Evolutionary conservation across 371 early-diverging fungal genomes (phyloP).

Genomic region (Mortierella sp.): DNA sequence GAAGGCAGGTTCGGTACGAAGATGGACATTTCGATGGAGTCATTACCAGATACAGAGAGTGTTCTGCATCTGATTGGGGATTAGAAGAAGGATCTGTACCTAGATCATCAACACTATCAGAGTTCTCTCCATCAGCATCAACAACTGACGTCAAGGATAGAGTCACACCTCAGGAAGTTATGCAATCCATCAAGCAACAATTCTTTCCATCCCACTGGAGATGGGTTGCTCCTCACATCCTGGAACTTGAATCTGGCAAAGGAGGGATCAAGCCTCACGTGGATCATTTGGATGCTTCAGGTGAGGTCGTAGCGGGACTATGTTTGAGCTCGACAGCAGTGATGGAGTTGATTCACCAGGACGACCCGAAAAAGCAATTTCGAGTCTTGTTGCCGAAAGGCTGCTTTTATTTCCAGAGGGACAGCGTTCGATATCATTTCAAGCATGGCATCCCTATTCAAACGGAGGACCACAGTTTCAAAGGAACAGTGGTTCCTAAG

Average conservation of each 20-base stretch:
- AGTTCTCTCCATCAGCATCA: neutral
- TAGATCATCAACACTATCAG: neutral
- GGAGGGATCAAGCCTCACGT: slow-evolving; percentile 71
- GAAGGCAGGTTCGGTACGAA: slow-evolving; percentile 59
- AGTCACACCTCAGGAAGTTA: slow-evolving; percentile 29
- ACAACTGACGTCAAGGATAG: slow-evolving; percentile 8
- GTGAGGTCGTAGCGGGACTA: slow-evolving; percentile 66
- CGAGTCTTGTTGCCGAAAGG: slow-evolving; percentile 62
- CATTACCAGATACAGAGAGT: slow-evolving; percentile 63
- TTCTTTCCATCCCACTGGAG: slow-evolving; percentile 46
- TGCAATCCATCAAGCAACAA: slow-evolving; percentile 40
- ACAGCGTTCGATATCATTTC: slow-evolving; percentile 61
- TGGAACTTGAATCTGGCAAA: slow-evolving; percentile 60
- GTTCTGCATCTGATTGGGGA: slow-evolving; percentile 59
- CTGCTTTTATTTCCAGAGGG: slow-evolving; percentile 67
- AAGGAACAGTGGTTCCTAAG: slow-evolving; percentile 51
- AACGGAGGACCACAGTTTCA: slow-evolving; percentile 52
- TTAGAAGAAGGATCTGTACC: neutral
- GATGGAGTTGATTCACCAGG: slow-evolving; percentile 61
- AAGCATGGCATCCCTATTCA: slow-evolving; percentile 66
- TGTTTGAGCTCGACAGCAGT: slow-evolving; percentile 67
- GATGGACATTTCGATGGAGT: slow-evolving; percentile 70
- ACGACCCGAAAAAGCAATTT: slow-evolving; percentile 57
- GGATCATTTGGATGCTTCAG: slow-evolving; percentile 71
- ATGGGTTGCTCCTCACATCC: slow-evolving; percentile 56